Evolutionary conservation across 108 stramenopile species (phyloP).

Genomic region (Conticribra weissflogii): DNA sequence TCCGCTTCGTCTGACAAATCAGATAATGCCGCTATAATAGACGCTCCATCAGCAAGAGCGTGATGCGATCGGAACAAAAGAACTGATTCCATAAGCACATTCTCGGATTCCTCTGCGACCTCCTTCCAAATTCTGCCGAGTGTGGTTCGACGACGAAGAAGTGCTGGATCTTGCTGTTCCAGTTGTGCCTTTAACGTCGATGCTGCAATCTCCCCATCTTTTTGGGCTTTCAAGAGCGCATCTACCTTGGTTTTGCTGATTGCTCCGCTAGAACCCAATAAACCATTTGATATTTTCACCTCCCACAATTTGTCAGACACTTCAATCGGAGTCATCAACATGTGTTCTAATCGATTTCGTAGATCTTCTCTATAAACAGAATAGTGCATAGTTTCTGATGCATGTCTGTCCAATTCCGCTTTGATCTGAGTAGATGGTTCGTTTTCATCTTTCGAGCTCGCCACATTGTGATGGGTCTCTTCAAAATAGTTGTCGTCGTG

Average conservation of each 20-base stretch:
- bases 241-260: constrained; percentile 43
- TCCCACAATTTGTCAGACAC: constrained; percentile 61
- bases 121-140: constrained; percentile 16
- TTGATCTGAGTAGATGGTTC: constrained; percentile 26
- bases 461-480: constrained; percentile 38
- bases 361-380: constrained; percentile 66
- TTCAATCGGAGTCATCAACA: constrained; percentile 62
- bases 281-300: constrained; percentile 54
- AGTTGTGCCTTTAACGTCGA: not conserved
- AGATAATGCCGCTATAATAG: constrained; percentile 64
- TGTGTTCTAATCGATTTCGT: constrained; percentile 60
- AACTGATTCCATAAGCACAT: constrained; percentile 60
- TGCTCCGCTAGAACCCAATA: constrained; percentile 62
- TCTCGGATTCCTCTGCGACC: constrained; percentile 15
- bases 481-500: constrained; percentile 50
- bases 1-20: constrained; percentile 84
- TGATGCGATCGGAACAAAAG: constrained; percentile 85
- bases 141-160: not conserved
- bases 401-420: constrained; percentile 53
- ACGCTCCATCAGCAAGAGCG: constrained; percentile 84
- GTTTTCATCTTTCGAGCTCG: constrained; percentile 12
- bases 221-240: constrained; percentile 10
- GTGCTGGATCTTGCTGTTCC: not conserved
- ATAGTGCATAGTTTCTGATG: constrained; percentile 61
- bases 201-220: constrained; percentile 6